Base-by-base conservation (phyloP, 306 rosid species). In the Castanea mollissima region DNA sequence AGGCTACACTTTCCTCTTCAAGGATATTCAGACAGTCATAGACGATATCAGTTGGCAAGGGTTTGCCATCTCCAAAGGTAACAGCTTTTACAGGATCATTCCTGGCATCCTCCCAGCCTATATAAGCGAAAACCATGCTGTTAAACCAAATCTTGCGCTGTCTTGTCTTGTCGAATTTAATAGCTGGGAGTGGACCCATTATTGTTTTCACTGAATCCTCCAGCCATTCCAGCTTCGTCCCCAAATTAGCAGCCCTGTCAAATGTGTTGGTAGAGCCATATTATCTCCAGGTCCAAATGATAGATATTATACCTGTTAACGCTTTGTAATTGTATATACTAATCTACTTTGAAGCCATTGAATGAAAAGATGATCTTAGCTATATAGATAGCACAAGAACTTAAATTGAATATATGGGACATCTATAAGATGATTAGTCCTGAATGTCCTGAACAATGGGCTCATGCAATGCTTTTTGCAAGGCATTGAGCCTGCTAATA, bases 41-140 rank as follows among this genome's bases (percentile, higher is more conserved):
- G 73, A 95, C 73, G 27, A 84, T 65, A 49, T 90, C 87, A 4
- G 88, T 82, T 0, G 95, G 98, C 83, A 95, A 79, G 0, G 96
- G 93, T 52, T 81, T 77, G 32, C 98, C 94, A 76, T 95, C 89
- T 15, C 97, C 97, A 20, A 90, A 95, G 1, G 92, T 92, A 12
- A 95, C 96, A 0, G 98, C 99, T 88, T 95, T 95, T 5, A 79
- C 85, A 6, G 97, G 94, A 75, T 92, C 90, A 54, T 87, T 90
- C 79, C 87, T 59, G 0, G 84, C 84, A 55, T 87, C 89, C 82
- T 85, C 35, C 91, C 89, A 89, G 2, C 88, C 87, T 5, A 85
- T 91, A 68, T 92, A 91, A 20, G 98, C 97, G 9, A 93, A 94
- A 46, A 88, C 97, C 97, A 94, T 92, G 86, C 95, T 92, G 34